phyloP scores from a whole-genome alignment of 179 eudicot species.

The Spergularia azorica region DNA sequence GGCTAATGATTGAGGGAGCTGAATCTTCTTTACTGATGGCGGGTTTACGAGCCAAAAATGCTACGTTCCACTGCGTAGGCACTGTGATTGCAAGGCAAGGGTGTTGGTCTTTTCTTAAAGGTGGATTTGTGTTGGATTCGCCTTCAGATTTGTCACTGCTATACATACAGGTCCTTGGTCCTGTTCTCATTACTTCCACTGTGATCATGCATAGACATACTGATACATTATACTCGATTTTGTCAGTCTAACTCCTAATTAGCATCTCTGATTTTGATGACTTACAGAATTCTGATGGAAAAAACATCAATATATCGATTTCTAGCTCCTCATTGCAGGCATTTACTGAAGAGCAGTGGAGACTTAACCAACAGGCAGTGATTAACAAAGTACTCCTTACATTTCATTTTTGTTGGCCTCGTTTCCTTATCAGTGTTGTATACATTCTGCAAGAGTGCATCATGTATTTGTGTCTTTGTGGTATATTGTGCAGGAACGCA shows the following conservation, averaged over 20 bases:
- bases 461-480: not conserved
- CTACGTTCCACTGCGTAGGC: slow-evolving; percentile 55
- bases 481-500: slow-evolving; percentile 53
- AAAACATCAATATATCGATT: slow-evolving; percentile 45
- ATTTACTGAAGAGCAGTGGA: slow-evolving; percentile 78
- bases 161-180: slow-evolving; percentile 50
- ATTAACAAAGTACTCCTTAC: slow-evolving; percentile 52
- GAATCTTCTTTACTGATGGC: slow-evolving; percentile 57
- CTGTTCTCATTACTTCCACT: not conserved
- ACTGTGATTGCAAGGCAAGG: slow-evolving; percentile 70
- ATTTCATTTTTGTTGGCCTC: too few relatives aligned
- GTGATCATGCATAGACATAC: not conserved
- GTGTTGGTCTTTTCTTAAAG: slow-evolving; percentile 96
- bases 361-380: slow-evolving; percentile 54
- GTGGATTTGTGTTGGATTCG: slow-evolving; percentile 68
- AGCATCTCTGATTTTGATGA: not conserved
- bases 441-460: too few relatives aligned
- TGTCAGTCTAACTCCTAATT: not conserved
- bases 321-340: slow-evolving; percentile 79
- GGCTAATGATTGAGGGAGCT: slow-evolving; percentile 62
- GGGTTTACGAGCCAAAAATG: slow-evolving; percentile 42
- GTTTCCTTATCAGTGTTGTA: too few relatives aligned
- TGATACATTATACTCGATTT: not conserved
- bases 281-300: slow-evolving; percentile 51
- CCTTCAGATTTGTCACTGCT: slow-evolving; percentile 51